Evolutionary conservation across 345 rosid genomes (phyloP).

Genomic region (Microcos paniculata): DNA sequence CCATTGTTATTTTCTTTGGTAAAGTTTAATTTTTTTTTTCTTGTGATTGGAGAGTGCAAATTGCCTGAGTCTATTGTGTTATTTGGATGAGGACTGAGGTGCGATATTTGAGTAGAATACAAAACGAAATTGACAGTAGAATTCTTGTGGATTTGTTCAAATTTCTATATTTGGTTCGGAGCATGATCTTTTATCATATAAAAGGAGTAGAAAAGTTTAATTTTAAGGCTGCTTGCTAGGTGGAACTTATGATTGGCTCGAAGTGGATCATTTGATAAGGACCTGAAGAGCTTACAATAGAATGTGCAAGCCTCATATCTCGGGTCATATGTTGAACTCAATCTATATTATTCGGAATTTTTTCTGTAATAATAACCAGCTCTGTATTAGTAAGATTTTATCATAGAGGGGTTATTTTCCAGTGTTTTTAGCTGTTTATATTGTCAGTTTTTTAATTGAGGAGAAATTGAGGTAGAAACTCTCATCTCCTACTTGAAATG

Average conservation of each 20-base stretch:
- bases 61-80: not conserved
- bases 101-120: not conserved
- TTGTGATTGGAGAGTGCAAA: not conserved
- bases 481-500: not conserved
- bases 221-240: not conserved
- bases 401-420: not conserved
- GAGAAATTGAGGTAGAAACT: not conserved
- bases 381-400: not conserved
- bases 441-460: not conserved
- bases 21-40: not conserved
- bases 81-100: not conserved
- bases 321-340: not conserved
- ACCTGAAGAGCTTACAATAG: not conserved
- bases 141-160: conserved; percentile 13
- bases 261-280: not conserved
- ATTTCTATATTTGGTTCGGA: not conserved
- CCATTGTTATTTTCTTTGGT: not conserved
- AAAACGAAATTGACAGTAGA: too few relatives aligned
- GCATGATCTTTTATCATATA: not conserved
- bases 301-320: not conserved
- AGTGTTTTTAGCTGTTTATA: not conserved
- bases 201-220: not conserved
- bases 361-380: not conserved
- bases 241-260: not conserved
- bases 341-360: not conserved